A percentile compares a stretch with the other conserved stretches of the same genome.
Conservation (phyloP, 2,329 filamentous ascomycete species). For the Keithomyces neogunnii region DNA sequence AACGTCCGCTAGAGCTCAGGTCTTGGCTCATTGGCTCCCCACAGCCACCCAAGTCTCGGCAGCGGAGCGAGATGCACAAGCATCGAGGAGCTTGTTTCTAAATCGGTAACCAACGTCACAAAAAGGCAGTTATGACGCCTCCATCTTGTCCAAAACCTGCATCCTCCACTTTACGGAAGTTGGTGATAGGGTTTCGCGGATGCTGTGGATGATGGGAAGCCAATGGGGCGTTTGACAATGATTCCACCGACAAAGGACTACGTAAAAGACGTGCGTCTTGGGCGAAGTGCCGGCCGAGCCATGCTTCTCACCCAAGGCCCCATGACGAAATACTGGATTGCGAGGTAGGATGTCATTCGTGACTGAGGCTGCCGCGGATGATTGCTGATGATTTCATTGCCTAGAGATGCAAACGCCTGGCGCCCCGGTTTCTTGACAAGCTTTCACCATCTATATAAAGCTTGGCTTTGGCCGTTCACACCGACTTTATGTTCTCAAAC, state of each 20-base stretch:
- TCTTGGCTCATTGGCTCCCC: neutral
- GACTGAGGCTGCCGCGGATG: neutral
- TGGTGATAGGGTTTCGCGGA: neutral
- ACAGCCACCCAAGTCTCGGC: neutral
- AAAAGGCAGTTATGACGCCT: constrained; percentile 6
- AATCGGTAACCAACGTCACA: constrained; percentile 4
- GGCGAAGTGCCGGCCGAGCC: constrained; percentile 1
- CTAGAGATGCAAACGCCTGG: neutral
- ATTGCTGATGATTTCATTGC: constrained; percentile 3
- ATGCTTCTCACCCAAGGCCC: neutral
- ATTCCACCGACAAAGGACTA: neutral
- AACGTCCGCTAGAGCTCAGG: too few species aligned
- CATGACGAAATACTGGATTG: constrained; percentile 6
- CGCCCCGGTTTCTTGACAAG: neutral
- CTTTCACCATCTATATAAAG: constrained; percentile 6
- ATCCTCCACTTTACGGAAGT: constrained; percentile 2
- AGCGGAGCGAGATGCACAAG: constrained; percentile 2
- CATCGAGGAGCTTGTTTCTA: neutral
- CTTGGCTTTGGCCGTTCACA: neutral
- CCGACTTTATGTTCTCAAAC: neutral
- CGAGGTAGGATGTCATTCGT: neutral
- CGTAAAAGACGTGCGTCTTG: neutral
- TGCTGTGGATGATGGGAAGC: neutral
- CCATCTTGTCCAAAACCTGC: neutral
- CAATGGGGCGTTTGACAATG: neutral